phyloP scores from a whole-genome alignment of 192 early-diverging fungal genomes.

The Pecoramyces ruminantium region DNA sequence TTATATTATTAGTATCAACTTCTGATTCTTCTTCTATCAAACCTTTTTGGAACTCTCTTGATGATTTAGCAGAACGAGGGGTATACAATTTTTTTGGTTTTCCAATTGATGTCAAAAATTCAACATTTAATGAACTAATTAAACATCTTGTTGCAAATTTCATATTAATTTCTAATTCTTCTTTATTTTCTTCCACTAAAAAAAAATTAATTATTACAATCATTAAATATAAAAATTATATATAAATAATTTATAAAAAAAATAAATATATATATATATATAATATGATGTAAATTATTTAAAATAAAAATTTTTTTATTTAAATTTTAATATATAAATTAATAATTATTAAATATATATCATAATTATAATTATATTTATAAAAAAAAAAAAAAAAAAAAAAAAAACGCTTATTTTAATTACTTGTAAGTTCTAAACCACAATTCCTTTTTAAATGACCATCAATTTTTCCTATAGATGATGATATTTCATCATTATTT shows the following conservation, averaged over 20 bases:
- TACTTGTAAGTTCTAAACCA: background rate
- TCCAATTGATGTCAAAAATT: background rate
- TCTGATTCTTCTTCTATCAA: background rate
- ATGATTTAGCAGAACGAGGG: background rate
- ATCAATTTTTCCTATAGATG: background rate
- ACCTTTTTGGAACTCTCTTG: background rate
- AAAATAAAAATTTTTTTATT: too few relatives aligned
- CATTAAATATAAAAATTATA: too few relatives aligned
- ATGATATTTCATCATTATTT: background rate
- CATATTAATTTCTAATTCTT: background rate
- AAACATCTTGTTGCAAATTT: background rate
- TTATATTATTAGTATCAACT: background rate
- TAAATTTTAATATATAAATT: too few relatives aligned
- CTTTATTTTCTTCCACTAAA: background rate
- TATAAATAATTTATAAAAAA: too few relatives aligned
- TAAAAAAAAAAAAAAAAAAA: too few relatives aligned
- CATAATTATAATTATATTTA: too few relatives aligned
- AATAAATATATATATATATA: too few relatives aligned
- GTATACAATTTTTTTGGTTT: background rate
- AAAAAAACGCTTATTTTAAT: background rate
- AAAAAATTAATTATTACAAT: too few relatives aligned
- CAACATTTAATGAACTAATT: background rate
- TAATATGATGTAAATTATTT: too few relatives aligned
- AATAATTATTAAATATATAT: too few relatives aligned
- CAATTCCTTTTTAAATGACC: background rate